Percentiles rank a stretch among this genome's conserved stretches.
Evolutionary conservation across 805 yeast species (phyloP).

Genomic region (Saturnispora ahearnii): DNA sequence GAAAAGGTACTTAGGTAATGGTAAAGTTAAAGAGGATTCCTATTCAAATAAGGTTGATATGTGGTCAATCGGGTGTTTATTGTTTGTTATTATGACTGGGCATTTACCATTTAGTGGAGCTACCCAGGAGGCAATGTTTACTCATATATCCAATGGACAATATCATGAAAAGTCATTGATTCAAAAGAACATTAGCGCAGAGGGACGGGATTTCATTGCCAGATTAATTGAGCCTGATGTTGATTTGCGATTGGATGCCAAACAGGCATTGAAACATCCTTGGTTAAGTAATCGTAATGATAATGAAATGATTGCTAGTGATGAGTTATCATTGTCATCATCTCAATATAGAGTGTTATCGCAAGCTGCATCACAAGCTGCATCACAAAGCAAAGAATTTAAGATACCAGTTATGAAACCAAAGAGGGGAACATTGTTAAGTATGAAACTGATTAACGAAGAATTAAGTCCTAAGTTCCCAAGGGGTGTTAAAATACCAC

Average conservation of each 20-base stretch:
- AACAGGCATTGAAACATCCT: constrained; percentile 64
- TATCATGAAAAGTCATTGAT: constrained; percentile 71
- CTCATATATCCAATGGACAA: constrained; percentile 65
- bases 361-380: constrained; percentile 1
- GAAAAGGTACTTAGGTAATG: constrained; percentile 27
- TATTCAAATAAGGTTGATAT: constrained; percentile 90
- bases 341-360: constrained; percentile 24
- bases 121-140: constrained; percentile 78
- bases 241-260: constrained; percentile 59
- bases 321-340: constrained; percentile 63
- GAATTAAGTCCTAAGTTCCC: constrained; percentile 14
- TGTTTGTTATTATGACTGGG: constrained; percentile 85
- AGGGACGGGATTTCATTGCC: constrained; percentile 65
- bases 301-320: constrained; percentile 39
- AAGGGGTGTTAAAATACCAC: constrained; percentile 47
- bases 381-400: background rate
- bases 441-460: constrained; percentile 37
- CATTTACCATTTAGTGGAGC: constrained; percentile 92
- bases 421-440: constrained; percentile 48
- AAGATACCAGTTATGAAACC: constrained; percentile 1
- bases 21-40: constrained; percentile 27
- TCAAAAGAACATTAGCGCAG: constrained; percentile 49
- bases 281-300: constrained; percentile 50
- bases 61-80: constrained; percentile 95
- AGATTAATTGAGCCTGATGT: constrained; percentile 74